Evolutionary conservation across 2,329 filamentous ascomycete genomes (phyloP).

Genomic region (Chaetomiaceae sp.): DNA sequence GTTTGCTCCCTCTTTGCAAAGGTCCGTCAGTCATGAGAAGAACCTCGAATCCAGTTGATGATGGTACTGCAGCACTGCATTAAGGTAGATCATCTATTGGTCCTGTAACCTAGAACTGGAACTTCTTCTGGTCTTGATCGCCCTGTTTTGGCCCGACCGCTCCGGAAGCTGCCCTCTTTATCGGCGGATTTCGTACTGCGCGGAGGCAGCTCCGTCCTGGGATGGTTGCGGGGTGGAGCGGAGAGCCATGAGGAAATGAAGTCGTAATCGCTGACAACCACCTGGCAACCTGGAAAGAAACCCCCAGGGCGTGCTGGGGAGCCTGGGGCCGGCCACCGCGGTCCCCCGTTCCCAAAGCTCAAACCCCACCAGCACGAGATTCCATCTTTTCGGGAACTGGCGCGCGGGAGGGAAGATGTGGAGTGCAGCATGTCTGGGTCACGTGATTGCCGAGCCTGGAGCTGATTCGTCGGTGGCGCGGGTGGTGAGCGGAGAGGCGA

Average conservation of each 20-base stretch:
- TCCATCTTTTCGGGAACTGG: conserved; percentile 12
- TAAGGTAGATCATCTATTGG: too few relatives aligned
- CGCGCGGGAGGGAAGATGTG: conserved; percentile 20
- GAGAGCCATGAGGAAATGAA: neutral
- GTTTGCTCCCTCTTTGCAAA: too few relatives aligned
- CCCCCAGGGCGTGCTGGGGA: neutral
- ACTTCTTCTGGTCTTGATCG: too few relatives aligned
- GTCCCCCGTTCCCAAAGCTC: neutral
- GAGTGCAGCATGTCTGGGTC: conserved; percentile 21
- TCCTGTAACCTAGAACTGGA: too few relatives aligned
- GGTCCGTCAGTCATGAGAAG: too few relatives aligned
- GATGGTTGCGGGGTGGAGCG: too few relatives aligned
- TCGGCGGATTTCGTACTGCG: too few relatives aligned
- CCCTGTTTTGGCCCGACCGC: too few relatives aligned
- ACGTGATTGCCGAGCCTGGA: conserved; percentile 21
- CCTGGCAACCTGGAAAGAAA: neutral
- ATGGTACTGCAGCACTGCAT: too few relatives aligned
- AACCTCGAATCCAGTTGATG: too few relatives aligned
- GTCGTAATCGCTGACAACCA: too few relatives aligned
- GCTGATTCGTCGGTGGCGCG: conserved; percentile 17
- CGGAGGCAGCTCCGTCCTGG: neutral
- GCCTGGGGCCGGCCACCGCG: neutral
- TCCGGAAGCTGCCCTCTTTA: too few relatives aligned
- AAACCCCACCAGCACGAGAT: conserved; percentile 5
- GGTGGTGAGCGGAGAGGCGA: neutral